Base-by-base conservation (phyloP, 352 stramenopile species). In the Poterioochromonas sp. region DNA sequence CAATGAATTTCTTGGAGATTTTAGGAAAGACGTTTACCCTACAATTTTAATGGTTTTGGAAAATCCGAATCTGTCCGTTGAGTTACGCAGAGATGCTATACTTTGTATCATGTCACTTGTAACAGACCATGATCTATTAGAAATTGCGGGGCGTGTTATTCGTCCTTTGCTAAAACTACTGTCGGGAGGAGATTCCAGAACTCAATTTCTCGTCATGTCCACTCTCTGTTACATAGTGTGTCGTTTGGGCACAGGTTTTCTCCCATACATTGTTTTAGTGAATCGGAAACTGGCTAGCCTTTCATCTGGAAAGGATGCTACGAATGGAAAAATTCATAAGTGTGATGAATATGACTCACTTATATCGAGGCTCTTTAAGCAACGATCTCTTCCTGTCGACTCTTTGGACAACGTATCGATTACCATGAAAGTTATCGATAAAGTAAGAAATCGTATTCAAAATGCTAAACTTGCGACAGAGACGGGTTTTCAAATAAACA, bases 291-390 rank as follows among this genome's bases (percentile, higher is more conserved):
- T n/a, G n/a, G n/a, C n/a, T n/a, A n/a, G n/a, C n/a, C n/a, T n/a
- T n/a, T n/a, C n/a, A n/a, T n/a, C n/a, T 74, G 11, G 15, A 8
- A 37, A 5, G 29, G 5, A 12, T 74, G 49, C n/a, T 68, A 18
- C 12, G 34, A 68, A 68, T 29, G 12, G 58, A 68, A 74, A 74
- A 54, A 39, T 54, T 26, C 26, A 1, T 51, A 5, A 54, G 29
- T 54, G 71, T 18, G 71, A 78, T 12, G 71, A 78, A 39, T 78
- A 78, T 53, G 71, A 78, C 8, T 37, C 41, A 22, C 47, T 78
- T 32, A 43, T 78, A 1, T 29, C 2, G 34, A 22, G 41, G n/a
- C 32, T 78, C 11, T 51, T 78, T 1, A 78, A 78, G 39, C 47
- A 78, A 35, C 15, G 47, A 29, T 43, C 71, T 15, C 32, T 78